Evolutionary conservation across 306 rosid genomes (phyloP), one percentile per base, ranked within the genome.

Genomic region (Cicer cuneatum): DNA sequence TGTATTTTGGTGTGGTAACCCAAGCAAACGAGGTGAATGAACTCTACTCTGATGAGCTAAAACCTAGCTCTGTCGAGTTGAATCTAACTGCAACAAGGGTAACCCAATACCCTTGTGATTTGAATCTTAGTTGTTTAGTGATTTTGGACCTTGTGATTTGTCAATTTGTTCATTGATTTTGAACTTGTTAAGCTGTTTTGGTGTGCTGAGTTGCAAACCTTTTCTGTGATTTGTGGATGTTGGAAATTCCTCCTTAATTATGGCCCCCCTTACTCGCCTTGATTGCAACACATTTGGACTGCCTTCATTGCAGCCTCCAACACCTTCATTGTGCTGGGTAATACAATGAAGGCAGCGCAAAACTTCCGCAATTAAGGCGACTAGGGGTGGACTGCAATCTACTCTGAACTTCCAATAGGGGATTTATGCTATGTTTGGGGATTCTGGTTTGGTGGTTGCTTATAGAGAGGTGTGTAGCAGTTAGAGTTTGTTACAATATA

Each of bases 111-210:
- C 10, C 52, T n/a, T n/a, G n/a, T n/a, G n/a, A n/a, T n/a, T n/a
- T n/a, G n/a, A n/a, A 18, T 7, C 52, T 41, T 18, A 10, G 3
- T 51, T 64, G 2, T 64, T 65, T 13, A 48, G 69, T 40, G 40
- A 40, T 40, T 39, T 40, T 16, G 49, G 7, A 8, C 69, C 14
- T 64, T 63, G 29, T 5, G 69, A 63, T 63, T 63, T 64, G 37
- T 18, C 8, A 9, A 41, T 18, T 24, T 64, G 35, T 64, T 16
- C 37, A 41, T 63, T 7, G 15, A 63, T 16, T 64, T 64, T 16
- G 69, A 64, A 64, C 51, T 40, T 16, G 35, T 64, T 39, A 40
- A 2, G 1, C 48, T 39, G n/a, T 8, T 63, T 38, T 16, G 40
- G 51, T 63, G 33, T 8, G 33, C 13, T 39, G 68, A 62, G 33